Base-by-base conservation (phyloP, 768 basidiomycete species). In the Leccinum fibrillosum region DNA sequence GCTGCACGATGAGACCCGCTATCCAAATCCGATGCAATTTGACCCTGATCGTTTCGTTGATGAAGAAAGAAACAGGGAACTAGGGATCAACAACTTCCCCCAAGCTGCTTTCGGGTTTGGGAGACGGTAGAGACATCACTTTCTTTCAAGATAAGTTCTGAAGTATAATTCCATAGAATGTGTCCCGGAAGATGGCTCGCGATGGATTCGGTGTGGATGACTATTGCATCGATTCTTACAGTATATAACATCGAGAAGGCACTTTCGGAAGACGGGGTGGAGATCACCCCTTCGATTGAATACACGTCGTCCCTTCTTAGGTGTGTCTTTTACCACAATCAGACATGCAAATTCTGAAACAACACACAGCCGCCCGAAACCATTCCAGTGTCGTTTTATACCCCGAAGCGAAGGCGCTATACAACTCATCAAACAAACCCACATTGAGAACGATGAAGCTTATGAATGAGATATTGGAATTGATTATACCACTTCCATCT, bases 171-270 rank as follows among this genome's bases (percentile, higher is more conserved):
- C 26, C 39, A 17, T 50, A 80, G 80, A 42, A 64, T 75, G 49
- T 82, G 80, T 62, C 80, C 80, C 4, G 79, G 80, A 10, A 72
- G 74, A 30, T 74, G 71, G 66, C 65, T 82, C 6, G 81, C 78
- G 28, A 69, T 74, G 47, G 77, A 77, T 62, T 74, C 75, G 6
- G 53, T 81, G 23, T 81, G 76, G 76, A 76, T 80, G 25, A 66
- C 75, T 7, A 66, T 78, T 8, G 75, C 77, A 19, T 76, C 75
- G 2, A 65, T 79, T 17, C 63, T 82, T 19, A 56, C 75, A 2
- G 72, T 75, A 4, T 81, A 74, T 64, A 64, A 69, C 23, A 77
- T 82, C 25, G 63, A 72, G 26, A 75, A 72, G 57, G 66, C 76
- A n/a, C 55, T 70, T 25, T 59, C 54, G 10, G 69, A 72, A 17